These are phyloP conservation scores for Eruca vesicaria DNA, from an alignment of 441 rosid species.

Conservation along the genomic window DNA sequence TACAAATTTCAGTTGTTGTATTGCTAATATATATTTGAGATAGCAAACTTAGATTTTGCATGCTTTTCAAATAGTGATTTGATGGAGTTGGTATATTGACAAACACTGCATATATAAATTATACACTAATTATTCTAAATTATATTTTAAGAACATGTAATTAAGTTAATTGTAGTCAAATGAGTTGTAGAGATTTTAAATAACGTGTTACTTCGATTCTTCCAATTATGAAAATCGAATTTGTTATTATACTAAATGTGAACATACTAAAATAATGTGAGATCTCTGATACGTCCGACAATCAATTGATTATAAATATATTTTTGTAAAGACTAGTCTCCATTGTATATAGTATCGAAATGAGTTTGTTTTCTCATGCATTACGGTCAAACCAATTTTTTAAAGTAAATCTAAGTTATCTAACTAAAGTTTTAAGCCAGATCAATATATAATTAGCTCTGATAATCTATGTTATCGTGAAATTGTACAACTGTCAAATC, in stretches of 20 bases:
- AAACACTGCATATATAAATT: neutral
- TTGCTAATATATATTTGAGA: neutral
- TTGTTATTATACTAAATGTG: neutral
- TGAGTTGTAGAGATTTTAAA: neutral
- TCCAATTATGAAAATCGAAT: neutral
- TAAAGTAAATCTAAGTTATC: neutral
- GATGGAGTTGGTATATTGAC: neutral
- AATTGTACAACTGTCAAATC: conserved; percentile 20
- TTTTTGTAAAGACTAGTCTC: neutral
- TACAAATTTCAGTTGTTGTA: neutral
- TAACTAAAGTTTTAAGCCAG: neutral
- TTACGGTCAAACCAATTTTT: conserved; percentile 5
- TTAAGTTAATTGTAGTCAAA: neutral
- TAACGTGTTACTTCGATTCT: neutral
- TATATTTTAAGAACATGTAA: neutral
- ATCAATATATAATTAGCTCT: conserved; percentile 5
- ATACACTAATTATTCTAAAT: neutral
- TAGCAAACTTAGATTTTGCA: neutral
- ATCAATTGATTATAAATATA: neutral
- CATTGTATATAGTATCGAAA: neutral
- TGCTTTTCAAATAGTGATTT: neutral
- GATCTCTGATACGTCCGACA: neutral
- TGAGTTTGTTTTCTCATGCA: neutral
- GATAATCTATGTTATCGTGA: conserved; percentile 9
- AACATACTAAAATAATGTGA: neutral